A percentile compares a stretch with the other conserved stretches of the same genome.
Conservation (phyloP, 768 basidiomycete genomes). For the Peribolospora kevripleyi region DNA sequence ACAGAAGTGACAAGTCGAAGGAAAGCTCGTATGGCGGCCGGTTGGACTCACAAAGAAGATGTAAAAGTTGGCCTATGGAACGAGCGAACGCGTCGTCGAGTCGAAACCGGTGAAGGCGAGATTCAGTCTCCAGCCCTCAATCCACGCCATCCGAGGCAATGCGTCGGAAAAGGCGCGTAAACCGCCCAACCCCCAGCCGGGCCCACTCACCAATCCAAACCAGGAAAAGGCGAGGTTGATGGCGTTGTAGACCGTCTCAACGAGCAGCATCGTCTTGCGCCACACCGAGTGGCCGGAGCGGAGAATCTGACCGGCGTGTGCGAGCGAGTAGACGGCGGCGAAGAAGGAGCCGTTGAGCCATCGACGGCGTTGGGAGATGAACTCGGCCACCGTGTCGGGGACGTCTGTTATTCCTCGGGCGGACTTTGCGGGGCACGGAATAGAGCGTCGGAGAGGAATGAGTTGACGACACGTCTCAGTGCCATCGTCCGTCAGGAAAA, state of each 20-base stretch:
- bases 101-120: too few relatives aligned
- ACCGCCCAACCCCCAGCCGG: neutral
- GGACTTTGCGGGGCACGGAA: constrained; percentile 18
- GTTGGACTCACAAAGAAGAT: constrained; percentile 53
- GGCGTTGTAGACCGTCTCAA: constrained; percentile 67
- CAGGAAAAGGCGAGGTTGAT: constrained; percentile 74
- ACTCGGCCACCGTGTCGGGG: constrained; percentile 69
- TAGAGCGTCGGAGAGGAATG: too few relatives aligned
- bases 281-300: constrained; percentile 54
- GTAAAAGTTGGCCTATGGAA: constrained; percentile 64
- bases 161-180: too few relatives aligned
- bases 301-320: constrained; percentile 57
- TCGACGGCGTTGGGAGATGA: constrained; percentile 51
- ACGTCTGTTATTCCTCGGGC: constrained; percentile 94
- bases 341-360: constrained; percentile 62
- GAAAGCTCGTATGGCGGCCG: neutral
- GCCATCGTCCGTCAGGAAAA: too few relatives aligned
- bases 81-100: neutral
- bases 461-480: constrained; percentile 12
- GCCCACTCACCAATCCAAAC: constrained; percentile 55
- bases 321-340: constrained; percentile 76
- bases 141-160: too few relatives aligned
- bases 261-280: constrained; percentile 46
- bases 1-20: constrained; percentile 4
- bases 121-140: too few relatives aligned